These are phyloP conservation scores for Zygosaccharomyces pseudobailii DNA, from an alignment of 1,139 yeast species.

Conservation along the genomic window DNA sequence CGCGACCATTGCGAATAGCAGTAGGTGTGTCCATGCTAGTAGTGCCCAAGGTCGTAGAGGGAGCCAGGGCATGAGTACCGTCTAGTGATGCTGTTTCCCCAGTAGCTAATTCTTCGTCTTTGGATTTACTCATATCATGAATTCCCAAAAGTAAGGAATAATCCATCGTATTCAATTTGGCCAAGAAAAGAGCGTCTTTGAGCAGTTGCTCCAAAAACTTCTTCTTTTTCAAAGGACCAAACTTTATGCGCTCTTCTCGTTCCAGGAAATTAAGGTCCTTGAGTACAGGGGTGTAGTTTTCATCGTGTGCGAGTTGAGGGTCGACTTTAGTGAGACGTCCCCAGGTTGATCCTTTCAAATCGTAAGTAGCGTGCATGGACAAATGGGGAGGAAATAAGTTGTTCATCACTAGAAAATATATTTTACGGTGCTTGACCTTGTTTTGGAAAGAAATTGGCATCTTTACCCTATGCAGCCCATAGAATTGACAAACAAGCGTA, in stretches of 20 bases:
- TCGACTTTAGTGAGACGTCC: conserved; percentile 57
- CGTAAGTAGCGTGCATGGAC: conserved; percentile 81
- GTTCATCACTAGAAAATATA: conserved; percentile 95
- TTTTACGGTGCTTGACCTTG: conserved; percentile 57
- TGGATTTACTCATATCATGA: conserved; percentile 56
- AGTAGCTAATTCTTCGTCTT: conserved; percentile 4
- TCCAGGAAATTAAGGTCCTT: conserved; percentile 91
- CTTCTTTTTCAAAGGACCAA: conserved; percentile 66
- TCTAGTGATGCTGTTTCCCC: conserved; percentile 7
- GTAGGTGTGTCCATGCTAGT: conserved; percentile 1
- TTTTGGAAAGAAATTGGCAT: conserved; percentile 60
- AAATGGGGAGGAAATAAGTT: conserved; percentile 93
- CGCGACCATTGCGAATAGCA: conserved; percentile 7
- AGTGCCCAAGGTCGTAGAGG: conserved; percentile 4
- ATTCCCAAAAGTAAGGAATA: conserved; percentile 85
- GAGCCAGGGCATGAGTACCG: conserved; percentile 1
- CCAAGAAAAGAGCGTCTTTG: conserved; percentile 67
- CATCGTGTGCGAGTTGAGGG: conserved; percentile 17
- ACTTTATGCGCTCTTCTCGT: conserved; percentile 51
- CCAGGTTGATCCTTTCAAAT: conserved; percentile 88
- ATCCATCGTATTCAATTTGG: conserved; percentile 86
- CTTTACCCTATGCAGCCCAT: conserved; percentile 91
- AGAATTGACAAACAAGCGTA: conserved; percentile 86
- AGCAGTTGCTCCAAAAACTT: conserved; percentile 64
- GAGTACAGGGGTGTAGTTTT: conserved; percentile 40